These are phyloP conservation scores for Aspergillus kassunensis DNA, from an alignment of 495 filamentous ascomycete species.

Conservation along the genomic window DNA sequence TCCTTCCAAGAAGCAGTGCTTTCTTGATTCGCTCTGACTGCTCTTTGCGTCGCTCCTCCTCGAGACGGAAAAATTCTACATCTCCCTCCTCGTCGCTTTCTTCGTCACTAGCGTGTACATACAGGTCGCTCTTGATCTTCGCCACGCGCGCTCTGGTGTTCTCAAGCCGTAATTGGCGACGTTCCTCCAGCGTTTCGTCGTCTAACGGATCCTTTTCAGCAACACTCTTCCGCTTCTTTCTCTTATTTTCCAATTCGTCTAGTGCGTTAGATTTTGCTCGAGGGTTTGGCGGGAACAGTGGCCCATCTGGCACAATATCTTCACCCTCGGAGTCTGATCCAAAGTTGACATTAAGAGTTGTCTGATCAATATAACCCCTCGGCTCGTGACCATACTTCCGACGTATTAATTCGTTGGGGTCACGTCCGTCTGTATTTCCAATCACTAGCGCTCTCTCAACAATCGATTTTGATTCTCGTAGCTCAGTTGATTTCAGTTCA, in stretches of 20 bases:
- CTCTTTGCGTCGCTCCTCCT: slow-evolving; percentile 52
- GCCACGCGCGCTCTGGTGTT: slow-evolving; percentile 59
- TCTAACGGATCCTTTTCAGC: slow-evolving; percentile 41
- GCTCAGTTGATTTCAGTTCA: slow-evolving; percentile 52
- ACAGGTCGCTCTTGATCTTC: slow-evolving; percentile 81
- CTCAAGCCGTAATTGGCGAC: slow-evolving; percentile 49
- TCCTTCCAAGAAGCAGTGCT: slow-evolving; percentile 49
- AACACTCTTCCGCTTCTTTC: slow-evolving; percentile 40
- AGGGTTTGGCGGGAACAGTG: slow-evolving; percentile 61
- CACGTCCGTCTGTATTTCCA: slow-evolving; percentile 56
- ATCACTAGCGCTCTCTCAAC: slow-evolving; percentile 70
- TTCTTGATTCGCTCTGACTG: slow-evolving; percentile 47
- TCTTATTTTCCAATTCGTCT: slow-evolving; percentile 50
- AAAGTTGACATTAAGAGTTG: slow-evolving; percentile 41
- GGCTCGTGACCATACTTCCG: slow-evolving; percentile 54
- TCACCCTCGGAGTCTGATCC: slow-evolving; percentile 61
- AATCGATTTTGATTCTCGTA: slow-evolving; percentile 57
- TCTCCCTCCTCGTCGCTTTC: slow-evolving; percentile 68
- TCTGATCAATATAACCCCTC: slow-evolving; percentile 36
- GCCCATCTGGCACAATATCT: slow-evolving; percentile 57
- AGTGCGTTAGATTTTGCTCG: slow-evolving; percentile 44
- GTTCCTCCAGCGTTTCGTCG: slow-evolving; percentile 49
- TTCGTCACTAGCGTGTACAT: slow-evolving; percentile 74
- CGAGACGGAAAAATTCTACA: slow-evolving; percentile 65
- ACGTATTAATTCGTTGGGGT: slow-evolving; percentile 71